Evolutionary conservation across 176 grass and related monocot species (phyloP), one percentile per base, ranked within the genome.

Genomic region (Puya raimondii): DNA sequence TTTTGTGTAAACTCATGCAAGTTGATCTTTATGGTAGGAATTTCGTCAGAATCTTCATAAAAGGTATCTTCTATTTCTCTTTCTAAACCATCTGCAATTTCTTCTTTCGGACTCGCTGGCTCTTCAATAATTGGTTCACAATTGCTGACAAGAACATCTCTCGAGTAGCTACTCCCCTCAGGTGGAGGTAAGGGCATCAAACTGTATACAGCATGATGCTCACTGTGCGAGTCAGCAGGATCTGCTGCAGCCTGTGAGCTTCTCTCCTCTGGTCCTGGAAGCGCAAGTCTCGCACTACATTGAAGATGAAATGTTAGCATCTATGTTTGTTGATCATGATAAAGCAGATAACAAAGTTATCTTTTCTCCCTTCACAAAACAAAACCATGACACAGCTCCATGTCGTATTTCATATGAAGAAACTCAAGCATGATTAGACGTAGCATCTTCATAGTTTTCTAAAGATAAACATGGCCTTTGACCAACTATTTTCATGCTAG

Each of bases 121-220:
- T 96, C 92, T 76, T 96, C 92, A 58, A 96, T 85, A 80, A 96
- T 92, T 52, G 92, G 92, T 56, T 92, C 79, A n/a, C 48, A 73
- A 65, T 78, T 91, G 49, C 79, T 82, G 23, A n/a, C 51, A 51
- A 22, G 8, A 79, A 74, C 50, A 63, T 76, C 59, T 15, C 49
- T 69, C 70, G 53, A 23, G 71, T 85, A 66, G 53, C n/a, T 53
- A 70, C 23, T 65, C 58, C 69, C 75, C 27, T 81, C 85, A 23
- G 85, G 75, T 67, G 70, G 73, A 64, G 64, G 69, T 63, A 77
- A 27, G 16, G 50, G 58, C 51, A 63, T 68, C 15, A 69, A 72
- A 63, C 72, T 75, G 3, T 58, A 71, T 65, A 54, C 47, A 16
- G 58, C 51, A 50, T 76, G 73, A 66, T 27, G 71, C 25, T 76